A percentile compares a stretch with the other conserved stretches of the same genome.
These are phyloP conservation scores for Amphirosellinia nigrospora DNA, from an alignment of 495 filamentous ascomycete species.

Conservation along the genomic window DNA sequence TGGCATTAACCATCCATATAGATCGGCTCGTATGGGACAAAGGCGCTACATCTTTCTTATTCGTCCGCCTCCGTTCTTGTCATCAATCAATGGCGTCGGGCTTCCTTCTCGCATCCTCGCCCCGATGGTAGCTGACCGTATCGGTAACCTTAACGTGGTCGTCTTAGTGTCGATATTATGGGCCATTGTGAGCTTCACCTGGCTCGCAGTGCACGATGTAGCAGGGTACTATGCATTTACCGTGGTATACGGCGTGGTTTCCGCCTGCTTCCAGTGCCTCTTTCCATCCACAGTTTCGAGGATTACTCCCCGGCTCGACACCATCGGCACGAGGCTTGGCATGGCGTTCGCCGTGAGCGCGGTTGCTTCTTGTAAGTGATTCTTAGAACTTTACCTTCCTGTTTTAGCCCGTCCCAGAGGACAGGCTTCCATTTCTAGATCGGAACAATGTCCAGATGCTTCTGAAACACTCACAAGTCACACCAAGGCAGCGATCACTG, in stretches of 20 bases:
- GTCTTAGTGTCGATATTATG: constrained; percentile 60
- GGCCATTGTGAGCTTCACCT: constrained; percentile 62
- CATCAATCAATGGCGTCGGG: constrained; percentile 70
- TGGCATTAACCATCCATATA: constrained; percentile 11
- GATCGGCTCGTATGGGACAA: constrained; percentile 58
- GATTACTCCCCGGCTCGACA: constrained; percentile 66
- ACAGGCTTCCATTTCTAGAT: no score
- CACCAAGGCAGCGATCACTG: background rate
- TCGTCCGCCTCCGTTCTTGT: constrained; percentile 63
- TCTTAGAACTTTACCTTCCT: no score
- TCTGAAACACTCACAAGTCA: background rate
- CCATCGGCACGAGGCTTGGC: constrained; percentile 68
- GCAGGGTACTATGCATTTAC: constrained; percentile 63
- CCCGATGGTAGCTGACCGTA: constrained; percentile 63
- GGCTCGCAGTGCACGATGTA: constrained; percentile 60
- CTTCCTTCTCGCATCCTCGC: constrained; percentile 66
- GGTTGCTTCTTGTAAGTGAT: constrained; percentile 53
- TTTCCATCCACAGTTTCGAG: constrained; percentile 65
- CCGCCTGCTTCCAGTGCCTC: constrained; percentile 67
- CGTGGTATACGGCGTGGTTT: constrained; percentile 65
- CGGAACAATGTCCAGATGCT: background rate
- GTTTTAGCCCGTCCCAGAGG: no score
- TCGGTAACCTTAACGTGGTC: constrained; percentile 69
- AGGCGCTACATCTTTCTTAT: constrained; percentile 58
- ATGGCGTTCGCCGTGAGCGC: constrained; percentile 71